A percentile compares a stretch with the other conserved stretches of the same genome.
phyloP scores from a whole-genome alignment of 2,329 filamentous ascomycete species.

The Nemania sp. region DNA sequence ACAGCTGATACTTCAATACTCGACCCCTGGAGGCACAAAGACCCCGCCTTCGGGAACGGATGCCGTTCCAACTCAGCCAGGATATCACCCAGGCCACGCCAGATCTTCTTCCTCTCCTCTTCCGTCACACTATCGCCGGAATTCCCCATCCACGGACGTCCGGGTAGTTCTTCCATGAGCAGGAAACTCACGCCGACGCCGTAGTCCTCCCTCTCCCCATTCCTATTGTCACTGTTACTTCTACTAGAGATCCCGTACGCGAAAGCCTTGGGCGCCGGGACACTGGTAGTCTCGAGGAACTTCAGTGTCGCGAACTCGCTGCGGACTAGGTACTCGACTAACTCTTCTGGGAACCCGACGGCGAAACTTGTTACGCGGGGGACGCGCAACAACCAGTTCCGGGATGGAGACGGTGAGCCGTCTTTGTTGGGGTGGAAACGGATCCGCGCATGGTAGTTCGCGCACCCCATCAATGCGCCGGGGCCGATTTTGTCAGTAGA shows the following conservation, averaged over 20 bases:
- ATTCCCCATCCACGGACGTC: conserved; percentile 13
- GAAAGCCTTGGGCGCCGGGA: conserved; percentile 35
- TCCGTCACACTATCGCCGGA: conserved; percentile 7
- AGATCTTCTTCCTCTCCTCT: conserved; percentile 30
- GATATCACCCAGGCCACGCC: conserved; percentile 35
- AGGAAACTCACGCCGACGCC: conserved; percentile 18
- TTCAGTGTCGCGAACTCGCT: conserved; percentile 41
- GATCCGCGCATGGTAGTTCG: conserved; percentile 35
- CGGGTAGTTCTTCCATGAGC: conserved; percentile 18
- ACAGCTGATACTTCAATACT: conserved; percentile 30
- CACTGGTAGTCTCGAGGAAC: conserved; percentile 34
- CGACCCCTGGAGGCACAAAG: conserved; percentile 27
- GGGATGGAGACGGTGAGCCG: conserved; percentile 22
- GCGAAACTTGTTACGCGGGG: conserved; percentile 30
- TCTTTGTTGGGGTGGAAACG: conserved; percentile 33
- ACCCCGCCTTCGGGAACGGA: conserved; percentile 33
- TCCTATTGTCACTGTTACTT: no score
- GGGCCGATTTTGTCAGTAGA: conserved; percentile 10
- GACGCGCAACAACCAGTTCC: conserved; percentile 35
- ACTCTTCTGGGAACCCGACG: conserved; percentile 26
- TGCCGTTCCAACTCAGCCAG: conserved; percentile 34
- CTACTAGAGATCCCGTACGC: conserved; percentile 9
- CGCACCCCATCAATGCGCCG: conserved; percentile 31
- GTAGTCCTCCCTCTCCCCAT: conserved; percentile 10
- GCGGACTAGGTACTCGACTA: conserved; percentile 34